Evolutionary conservation across 495 filamentous ascomycete species (phyloP), one percentile per base, ranked within the genome.

Genomic region (Saxophila tyrrhenica): DNA sequence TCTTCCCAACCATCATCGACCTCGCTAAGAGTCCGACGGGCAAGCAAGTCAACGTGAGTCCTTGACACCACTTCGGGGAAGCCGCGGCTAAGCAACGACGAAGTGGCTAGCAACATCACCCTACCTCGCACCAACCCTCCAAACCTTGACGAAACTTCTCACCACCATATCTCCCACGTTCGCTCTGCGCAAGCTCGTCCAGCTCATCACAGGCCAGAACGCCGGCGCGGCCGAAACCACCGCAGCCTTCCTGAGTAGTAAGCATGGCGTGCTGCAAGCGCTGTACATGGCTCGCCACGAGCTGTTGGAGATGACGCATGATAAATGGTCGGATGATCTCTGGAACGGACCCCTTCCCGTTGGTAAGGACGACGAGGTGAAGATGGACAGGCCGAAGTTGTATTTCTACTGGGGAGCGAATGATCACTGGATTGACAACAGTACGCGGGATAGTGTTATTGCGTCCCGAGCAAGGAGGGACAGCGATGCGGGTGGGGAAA

Each of bases 361-460:
- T 24, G 45, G 5, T 23, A 17, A 7, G 5, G 11, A 10, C 20
- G 29, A 8, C 50, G 25, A 13, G 11, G 22, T 13, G 5, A 22
- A n/a, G 21, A 21, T 29, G 2, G 39, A 17, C 8, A 8, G 75
- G 0, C 71, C 78, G 2, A 80, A 78, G 50, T 71, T 95, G 49
- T 78, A 82, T 43, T 89, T 95, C 66, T 89, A 86, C 55, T 96
- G 90, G 69, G 89, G 79, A 1, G 63, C 79, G 35, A 61, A 74
- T 8, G 90, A 96, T 60, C 76, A 84, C 62, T 95, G 90, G 90
- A 87, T 96, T 22, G 84, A 84, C 0, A 72, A 86, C 51, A 69
- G 77, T 65, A 83, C 83, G 39, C 71, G 91, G 32, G 85, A 94
- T 62, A 79, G 76, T 48, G 78, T 95, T 51, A 83, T 95, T 58